phyloP scores from a whole-genome alignment of 129 eudicot species.

The Flaveria brownii region DNA sequence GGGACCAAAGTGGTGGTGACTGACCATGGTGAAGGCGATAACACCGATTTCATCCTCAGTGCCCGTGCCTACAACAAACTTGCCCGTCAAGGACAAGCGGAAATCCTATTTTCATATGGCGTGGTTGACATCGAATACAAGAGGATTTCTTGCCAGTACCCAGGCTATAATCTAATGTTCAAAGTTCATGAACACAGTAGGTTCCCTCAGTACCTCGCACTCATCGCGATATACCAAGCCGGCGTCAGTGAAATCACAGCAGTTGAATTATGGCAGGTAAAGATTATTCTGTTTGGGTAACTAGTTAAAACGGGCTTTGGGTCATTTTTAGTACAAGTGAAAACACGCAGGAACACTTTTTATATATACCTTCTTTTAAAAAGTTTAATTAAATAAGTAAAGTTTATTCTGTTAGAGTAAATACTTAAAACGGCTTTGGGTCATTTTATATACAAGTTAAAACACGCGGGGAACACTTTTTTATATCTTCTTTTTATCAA shows the following conservation, averaged over 20 bases:
- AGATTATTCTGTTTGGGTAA: neutral
- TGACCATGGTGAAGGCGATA: constrained; percentile 79
- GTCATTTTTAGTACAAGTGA: too few species aligned
- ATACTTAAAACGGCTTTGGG: neutral
- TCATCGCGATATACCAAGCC: constrained; percentile 63
- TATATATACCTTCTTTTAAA: too few species aligned
- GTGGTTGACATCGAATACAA: constrained; percentile 72
- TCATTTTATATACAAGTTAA: neutral
- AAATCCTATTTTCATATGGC: constrained; percentile 54
- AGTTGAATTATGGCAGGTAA: constrained; percentile 77
- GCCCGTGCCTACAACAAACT: constrained; percentile 61
- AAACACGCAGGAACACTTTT: too few species aligned
- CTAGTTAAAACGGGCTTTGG: too few species aligned
- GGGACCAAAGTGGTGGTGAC: constrained; percentile 80
- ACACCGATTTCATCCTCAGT: constrained; percentile 72
- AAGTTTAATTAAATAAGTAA: neutral
- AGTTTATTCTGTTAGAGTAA: neutral
- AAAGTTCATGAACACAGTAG: constrained; percentile 76
- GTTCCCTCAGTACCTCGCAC: constrained; percentile 67
- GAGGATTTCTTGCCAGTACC: constrained; percentile 64
- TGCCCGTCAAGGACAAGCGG: constrained; percentile 59
- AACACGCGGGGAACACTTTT: too few species aligned
- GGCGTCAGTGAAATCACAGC: constrained; percentile 68
- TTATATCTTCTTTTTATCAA: too few species aligned
- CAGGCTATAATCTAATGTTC: constrained; percentile 57